phyloP scores from a whole-genome alignment of 345 rosid genomes.

The Eutrema heterophyllum region DNA sequence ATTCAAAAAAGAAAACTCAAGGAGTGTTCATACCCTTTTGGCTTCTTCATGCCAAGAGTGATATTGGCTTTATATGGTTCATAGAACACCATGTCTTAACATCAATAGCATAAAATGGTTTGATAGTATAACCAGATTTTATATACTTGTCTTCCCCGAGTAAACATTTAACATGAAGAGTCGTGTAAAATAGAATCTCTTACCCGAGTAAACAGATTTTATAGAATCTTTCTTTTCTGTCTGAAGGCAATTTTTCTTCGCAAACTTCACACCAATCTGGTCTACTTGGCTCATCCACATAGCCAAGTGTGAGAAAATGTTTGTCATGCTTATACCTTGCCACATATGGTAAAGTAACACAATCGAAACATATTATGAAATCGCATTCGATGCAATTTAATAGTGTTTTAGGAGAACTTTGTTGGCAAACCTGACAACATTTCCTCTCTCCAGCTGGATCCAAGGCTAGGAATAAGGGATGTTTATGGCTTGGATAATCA shows the following conservation, averaged over 20 bases:
- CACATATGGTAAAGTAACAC: neutral
- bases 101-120: neutral
- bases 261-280: neutral
- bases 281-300: neutral
- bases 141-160: neutral
- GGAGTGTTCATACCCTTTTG: neutral
- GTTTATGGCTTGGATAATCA: neutral
- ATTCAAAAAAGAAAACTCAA: neutral
- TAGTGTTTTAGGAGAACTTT: no score
- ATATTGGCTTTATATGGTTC: neutral
- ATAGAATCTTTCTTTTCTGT: neutral
- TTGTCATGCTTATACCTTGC: neutral
- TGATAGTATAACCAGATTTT: neutral
- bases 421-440: neutral
- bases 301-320: neutral
- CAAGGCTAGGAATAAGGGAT: neutral
- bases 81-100: neutral
- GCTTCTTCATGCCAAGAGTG: neutral
- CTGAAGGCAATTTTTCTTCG: neutral
- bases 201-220: neutral
- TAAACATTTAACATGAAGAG: neutral
- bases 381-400: neutral
- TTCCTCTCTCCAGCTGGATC: no score
- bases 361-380: neutral
- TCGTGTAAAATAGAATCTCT: neutral